phyloP scores from a whole-genome alignment of 192 early-diverging fungal genomes.

The Coemansia guatemalensis region DNA sequence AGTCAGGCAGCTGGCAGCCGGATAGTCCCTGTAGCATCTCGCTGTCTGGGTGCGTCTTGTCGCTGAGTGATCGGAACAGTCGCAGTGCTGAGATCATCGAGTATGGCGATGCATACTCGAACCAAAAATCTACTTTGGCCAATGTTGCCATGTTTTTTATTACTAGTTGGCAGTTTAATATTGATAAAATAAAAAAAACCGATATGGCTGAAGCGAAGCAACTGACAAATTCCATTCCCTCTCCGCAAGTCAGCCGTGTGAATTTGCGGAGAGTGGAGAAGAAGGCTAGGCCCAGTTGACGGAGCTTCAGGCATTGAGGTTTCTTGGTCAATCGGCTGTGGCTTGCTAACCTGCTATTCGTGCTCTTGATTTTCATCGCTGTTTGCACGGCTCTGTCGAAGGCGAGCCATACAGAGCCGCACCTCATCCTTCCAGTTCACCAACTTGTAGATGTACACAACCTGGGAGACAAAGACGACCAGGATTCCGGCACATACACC shows the following conservation, averaged over 20 bases:
- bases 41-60: background rate
- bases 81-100: conserved; percentile 49
- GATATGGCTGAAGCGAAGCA: background rate
- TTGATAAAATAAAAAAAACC: background rate
- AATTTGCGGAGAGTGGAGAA: background rate
- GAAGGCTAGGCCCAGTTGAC: background rate
- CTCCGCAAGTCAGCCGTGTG: background rate
- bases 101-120: conserved; percentile 53
- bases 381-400: conserved; percentile 15
- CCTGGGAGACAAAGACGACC: conserved; percentile 22
- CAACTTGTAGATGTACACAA: conserved; percentile 24
- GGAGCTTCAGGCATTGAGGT: background rate
- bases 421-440: conserved; percentile 43
- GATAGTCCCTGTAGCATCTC: conserved; percentile 4
- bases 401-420: conserved; percentile 25
- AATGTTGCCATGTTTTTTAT: conserved; percentile 7
- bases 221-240: background rate
- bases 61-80: conserved; percentile 25
- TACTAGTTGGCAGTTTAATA: background rate
- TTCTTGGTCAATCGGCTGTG: background rate
- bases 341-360: background rate
- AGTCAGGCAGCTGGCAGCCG: conserved; percentile 21
- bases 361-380: background rate
- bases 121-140: conserved; percentile 41
- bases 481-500: conserved; percentile 55